Evolutionary conservation across 179 eudicot species (phyloP), one percentile per base, ranked within the genome.

Genomic region (Drosera spatulata): DNA sequence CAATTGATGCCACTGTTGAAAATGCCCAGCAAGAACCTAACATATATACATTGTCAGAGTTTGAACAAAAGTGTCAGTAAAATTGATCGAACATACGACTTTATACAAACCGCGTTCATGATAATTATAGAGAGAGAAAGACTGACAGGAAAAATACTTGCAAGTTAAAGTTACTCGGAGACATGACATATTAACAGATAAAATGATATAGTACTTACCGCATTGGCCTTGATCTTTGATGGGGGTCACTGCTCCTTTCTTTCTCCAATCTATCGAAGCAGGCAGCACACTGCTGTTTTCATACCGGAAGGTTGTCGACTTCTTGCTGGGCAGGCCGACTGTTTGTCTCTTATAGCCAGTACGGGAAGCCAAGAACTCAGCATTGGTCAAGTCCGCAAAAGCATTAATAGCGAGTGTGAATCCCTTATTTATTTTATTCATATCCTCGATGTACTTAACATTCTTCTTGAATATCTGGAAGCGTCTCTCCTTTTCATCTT

Each of bases 171-270:
- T 22, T 22, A 22, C 33, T 22, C 33, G 33, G 33, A 22, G 33
- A 22, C 33, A 22, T 22, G 33, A 22, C 1, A 22, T 22, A 22
- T 22, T 22, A 22, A 22, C 33, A 22, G 33, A 22, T 22, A 22
- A 22, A 22, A 22, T 22, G 33, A 22, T 22, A 22, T 22, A 22
- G 39, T 63, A 45, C 70, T 64, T 75, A 81, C 97, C 97, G 69
- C 97, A 91, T 59, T 88, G 79, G 68, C 91, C 95, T 79, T 91
- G 97, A 50, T 91, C 85, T 69, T 91, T 91, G 54, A 88, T 64
- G 55, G 68, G 66, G 3, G 77, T 79, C 50, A 91, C 96, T 9
- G 88, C 86, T 39, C 91, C 96, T 61, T 75, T 82, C 73, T 68
- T 69, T 74, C 97, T 88, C 97, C 97, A 91, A 62, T 91, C 97